Evolutionary conservation across 2,329 filamentous ascomycete species (phyloP).

Genomic region (Corniculantispora saksenae): DNA sequence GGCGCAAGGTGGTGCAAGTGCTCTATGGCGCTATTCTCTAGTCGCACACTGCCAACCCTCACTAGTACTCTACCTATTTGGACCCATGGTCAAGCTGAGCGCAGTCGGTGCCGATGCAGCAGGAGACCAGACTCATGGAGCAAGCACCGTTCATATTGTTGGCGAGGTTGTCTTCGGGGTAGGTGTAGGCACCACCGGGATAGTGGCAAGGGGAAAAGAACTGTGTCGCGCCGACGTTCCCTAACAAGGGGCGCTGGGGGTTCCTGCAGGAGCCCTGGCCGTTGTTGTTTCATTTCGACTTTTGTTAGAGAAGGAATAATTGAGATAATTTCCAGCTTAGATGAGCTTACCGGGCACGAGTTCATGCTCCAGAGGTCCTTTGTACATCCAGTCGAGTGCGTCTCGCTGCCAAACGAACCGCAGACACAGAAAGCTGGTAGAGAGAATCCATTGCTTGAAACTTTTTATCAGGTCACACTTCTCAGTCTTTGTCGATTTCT

Average conservation of each 20-base stretch:
- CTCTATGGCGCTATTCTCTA: too few relatives aligned
- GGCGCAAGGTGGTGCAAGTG: too few relatives aligned
- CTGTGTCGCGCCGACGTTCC: not conserved
- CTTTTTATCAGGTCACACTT: too few relatives aligned
- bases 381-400: not conserved
- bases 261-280: not conserved
- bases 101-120: not conserved
- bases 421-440: not conserved
- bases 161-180: not conserved
- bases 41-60: too few relatives aligned
- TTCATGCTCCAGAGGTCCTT: not conserved
- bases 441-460: not conserved
- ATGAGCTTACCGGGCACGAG: not conserved
- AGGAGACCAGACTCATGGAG: not conserved
- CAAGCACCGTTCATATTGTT: not conserved
- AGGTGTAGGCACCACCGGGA: not conserved
- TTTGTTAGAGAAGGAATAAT: not conserved
- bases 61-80: too few relatives aligned
- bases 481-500: too few relatives aligned
- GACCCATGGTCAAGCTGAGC: not conserved
- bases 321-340: not conserved
- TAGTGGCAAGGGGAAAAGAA: not conserved
- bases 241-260: not conserved
- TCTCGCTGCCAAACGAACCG: not conserved
- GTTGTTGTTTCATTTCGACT: not conserved